Base-by-base conservation (phyloP, 257 asterid species). In the Anisodus acutangulus region DNA sequence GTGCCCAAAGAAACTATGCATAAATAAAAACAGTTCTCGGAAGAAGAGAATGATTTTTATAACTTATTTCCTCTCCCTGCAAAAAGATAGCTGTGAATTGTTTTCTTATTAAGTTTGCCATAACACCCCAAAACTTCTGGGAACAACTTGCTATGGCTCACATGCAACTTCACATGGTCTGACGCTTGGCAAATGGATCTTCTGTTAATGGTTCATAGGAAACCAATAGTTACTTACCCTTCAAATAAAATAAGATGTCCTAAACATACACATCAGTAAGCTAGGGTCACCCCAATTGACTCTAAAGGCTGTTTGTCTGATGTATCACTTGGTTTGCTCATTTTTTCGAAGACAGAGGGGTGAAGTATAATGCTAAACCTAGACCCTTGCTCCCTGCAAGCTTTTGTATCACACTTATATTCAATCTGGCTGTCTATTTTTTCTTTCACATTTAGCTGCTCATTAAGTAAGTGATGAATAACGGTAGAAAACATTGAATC, bases 31-130 rank as follows among this genome's bases (percentile, higher is more conserved):
- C 57, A n/a, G 79, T 58, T 47, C 58, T 71, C 26, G 5, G 60
- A 22, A 72, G 60, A 74, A 22, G 80, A 47, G 19, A 74, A 22
- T 49, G 45, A 22, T 49, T 49, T 69, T 49, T 11, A 31, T 49
- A 47, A 74, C 81, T 45, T 49, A 70, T 43, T 43, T 70, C 80
- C 80, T 72, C 60, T 74, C 62, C 80, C 45, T 49, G 43, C 11
- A 72, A 47, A n/a, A 72, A 72, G 59, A 45, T n/a, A 11, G 59
- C 41, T 47, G 80, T 12, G 57, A 71, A 2, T 17, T 3, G 19
- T 12, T 47, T 72, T 19, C 0, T 3, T n/a, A 16, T 43, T 10
- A 43, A 43, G 37, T 70, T 70, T 10, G n/a, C 39, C 39, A 45
- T 45, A 71, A n/a, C 17, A 71, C 17, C 62, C 60, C 43, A 22